These are phyloP conservation scores for Cladosporium velox DNA, from an alignment of 2,329 filamentous ascomycete species.

Conservation along the genomic window DNA sequence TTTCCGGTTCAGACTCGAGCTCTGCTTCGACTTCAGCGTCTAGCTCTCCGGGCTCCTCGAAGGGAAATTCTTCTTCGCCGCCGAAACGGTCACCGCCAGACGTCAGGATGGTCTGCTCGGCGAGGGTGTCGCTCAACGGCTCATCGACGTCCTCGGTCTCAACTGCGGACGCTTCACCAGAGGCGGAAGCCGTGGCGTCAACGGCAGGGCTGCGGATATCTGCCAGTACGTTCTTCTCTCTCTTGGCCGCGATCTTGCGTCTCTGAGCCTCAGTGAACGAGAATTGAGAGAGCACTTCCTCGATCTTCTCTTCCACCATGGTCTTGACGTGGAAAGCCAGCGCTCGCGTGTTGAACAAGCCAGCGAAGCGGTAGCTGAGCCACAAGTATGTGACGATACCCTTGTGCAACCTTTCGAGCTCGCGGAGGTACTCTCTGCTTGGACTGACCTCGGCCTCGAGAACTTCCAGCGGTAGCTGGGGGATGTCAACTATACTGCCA, in stretches of 20 bases:
- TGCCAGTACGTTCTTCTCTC: constrained; percentile 33
- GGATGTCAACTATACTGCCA: constrained; percentile 71
- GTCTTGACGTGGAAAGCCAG: constrained; percentile 78
- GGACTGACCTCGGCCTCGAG: constrained; percentile 60
- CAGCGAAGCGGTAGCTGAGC: constrained; percentile 85
- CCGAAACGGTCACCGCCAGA: constrained; percentile 33
- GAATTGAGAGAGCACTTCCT: constrained; percentile 61
- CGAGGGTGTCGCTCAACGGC: not conserved
- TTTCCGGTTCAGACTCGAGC: constrained; percentile 8
- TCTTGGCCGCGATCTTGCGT: constrained; percentile 30
- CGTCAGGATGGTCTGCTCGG: constrained; percentile 28
- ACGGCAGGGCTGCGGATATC: constrained; percentile 19
- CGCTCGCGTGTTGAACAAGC: constrained; percentile 72
- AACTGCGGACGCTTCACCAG: not conserved
- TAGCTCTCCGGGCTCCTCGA: constrained; percentile 27
- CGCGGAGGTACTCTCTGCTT: constrained; percentile 60
- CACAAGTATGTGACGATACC: constrained; percentile 84
- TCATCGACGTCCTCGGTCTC: constrained; percentile 15
- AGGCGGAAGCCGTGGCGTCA: not conserved
- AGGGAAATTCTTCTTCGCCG: constrained; percentile 32
- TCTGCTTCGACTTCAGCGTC: constrained; percentile 22
- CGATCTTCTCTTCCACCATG: constrained; percentile 75
- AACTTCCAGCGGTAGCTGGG: constrained; percentile 69
- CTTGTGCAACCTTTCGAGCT: constrained; percentile 78
- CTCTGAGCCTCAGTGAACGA: constrained; percentile 42